These are phyloP conservation scores for Penicillium concentricum DNA, from an alignment of 2,329 filamentous ascomycete species.

Conservation along the genomic window DNA sequence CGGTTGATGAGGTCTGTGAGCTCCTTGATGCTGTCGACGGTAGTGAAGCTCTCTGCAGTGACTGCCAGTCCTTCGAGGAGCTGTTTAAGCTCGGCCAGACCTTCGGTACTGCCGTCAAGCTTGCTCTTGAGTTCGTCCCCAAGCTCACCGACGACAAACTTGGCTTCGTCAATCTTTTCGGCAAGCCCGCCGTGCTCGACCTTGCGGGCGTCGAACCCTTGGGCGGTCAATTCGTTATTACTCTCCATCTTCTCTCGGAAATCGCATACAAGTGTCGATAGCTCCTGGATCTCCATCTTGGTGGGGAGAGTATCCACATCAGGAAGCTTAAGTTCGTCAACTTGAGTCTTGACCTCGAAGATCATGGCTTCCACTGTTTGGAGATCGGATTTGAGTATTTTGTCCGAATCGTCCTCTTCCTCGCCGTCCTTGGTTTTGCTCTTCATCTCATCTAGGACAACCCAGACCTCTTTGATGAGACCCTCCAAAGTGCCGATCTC, in stretches of 20 bases:
- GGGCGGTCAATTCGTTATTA: conserved; percentile 71
- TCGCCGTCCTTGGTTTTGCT: conserved; percentile 40
- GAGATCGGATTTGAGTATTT: conserved; percentile 76
- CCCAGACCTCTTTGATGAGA: conserved; percentile 74
- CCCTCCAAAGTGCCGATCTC: conserved; percentile 76
- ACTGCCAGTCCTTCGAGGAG: conserved; percentile 70
- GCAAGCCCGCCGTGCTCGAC: conserved; percentile 76
- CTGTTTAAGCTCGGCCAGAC: conserved; percentile 58
- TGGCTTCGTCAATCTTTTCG: conserved; percentile 76
- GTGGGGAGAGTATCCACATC: conserved; percentile 70
- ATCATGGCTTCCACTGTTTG: conserved; percentile 78
- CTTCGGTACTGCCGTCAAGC: conserved; percentile 71
- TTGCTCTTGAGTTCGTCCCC: conserved; percentile 73
- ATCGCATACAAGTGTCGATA: conserved; percentile 70
- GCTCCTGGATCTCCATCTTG: conserved; percentile 70
- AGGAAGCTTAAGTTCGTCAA: conserved; percentile 71
- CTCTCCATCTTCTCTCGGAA: conserved; percentile 63
- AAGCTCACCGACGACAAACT: conserved; percentile 72
- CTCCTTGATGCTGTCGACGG: conserved; percentile 64
- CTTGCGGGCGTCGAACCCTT: conserved; percentile 80
- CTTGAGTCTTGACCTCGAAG: conserved; percentile 76
- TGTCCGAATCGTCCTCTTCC: conserved; percentile 53
- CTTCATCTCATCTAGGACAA: conserved; percentile 70
- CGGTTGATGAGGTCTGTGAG: conserved; percentile 73
- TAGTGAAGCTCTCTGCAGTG: conserved; percentile 46